Conservation (phyloP, 805 yeast species). For the Yamadazyma scolyti region DNA sequence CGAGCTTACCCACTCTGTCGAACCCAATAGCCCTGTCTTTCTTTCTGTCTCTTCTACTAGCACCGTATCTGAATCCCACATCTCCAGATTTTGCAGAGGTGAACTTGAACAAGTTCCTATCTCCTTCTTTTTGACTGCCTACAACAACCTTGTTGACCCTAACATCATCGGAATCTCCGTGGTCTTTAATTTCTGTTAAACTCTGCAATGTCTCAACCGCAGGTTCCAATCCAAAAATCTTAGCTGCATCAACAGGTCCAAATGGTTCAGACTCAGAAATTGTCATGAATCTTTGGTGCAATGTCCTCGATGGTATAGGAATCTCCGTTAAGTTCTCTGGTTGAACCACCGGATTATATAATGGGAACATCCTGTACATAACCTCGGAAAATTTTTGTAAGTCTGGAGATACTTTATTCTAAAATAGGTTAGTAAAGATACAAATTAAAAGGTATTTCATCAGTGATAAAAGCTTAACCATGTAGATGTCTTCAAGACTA, state of each 20-base stretch:
- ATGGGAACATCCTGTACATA: constrained; percentile 80
- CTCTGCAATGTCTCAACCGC: constrained; percentile 74
- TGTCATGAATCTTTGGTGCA: constrained; percentile 77
- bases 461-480: constrained; percentile 14
- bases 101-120: constrained; percentile 69
- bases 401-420: constrained; percentile 53
- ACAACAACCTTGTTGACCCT: constrained; percentile 27
- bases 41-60: constrained; percentile 81
- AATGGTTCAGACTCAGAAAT: constrained; percentile 94
- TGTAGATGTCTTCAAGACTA: constrained; percentile 70
- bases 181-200: constrained; percentile 56
- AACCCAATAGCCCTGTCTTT: constrained; percentile 74
- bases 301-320: constrained; percentile 82
- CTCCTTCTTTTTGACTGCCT: constrained; percentile 66
- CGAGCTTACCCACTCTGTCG: constrained; percentile 63
- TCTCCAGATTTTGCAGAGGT: constrained; percentile 74
- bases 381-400: constrained; percentile 54
- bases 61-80: constrained; percentile 92
- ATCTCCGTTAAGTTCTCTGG: constrained; percentile 89
- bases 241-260: constrained; percentile 94
- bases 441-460: constrained; percentile 3
- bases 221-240: constrained; percentile 78
- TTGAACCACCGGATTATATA: constrained; percentile 40
- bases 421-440: constrained; percentile 35
- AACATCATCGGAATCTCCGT: constrained; percentile 24